These are phyloP conservation scores for Leccinum incarnatum DNA, from an alignment of 768 basidiomycete species.

Conservation along the genomic window DNA sequence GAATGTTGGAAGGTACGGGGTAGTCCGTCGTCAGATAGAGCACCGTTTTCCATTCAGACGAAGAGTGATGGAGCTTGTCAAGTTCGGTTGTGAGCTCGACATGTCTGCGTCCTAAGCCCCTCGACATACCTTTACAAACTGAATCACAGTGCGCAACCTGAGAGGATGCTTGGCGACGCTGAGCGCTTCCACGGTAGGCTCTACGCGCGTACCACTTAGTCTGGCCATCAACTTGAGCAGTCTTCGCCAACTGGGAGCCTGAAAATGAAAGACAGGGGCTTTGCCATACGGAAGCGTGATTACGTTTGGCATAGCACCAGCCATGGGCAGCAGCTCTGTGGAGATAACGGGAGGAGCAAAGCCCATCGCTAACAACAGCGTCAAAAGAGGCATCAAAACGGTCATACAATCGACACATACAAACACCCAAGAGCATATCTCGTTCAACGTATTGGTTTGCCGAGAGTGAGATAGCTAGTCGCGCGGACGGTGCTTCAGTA, in stretches of 20 bases:
- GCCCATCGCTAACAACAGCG: slow-evolving; percentile 53
- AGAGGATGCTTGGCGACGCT: slow-evolving; percentile 53
- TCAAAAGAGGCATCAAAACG: slow-evolving; percentile 5
- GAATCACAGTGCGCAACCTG: slow-evolving; percentile 69
- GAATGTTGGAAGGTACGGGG: slow-evolving; percentile 48
- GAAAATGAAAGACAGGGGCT: slow-evolving; percentile 66
- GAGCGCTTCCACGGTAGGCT: slow-evolving; percentile 68
- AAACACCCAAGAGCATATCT: slow-evolving; percentile 57
- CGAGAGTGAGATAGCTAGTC: slow-evolving; percentile 14
- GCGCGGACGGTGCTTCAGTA: slow-evolving; percentile 11
- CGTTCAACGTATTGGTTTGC: slow-evolving; percentile 52
- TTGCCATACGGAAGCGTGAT: slow-evolving; percentile 72
- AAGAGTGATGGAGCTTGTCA: slow-evolving; percentile 53
- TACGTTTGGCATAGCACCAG: slow-evolving; percentile 61
- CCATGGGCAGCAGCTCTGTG: slow-evolving; percentile 44
- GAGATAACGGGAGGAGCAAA: slow-evolving; percentile 60
- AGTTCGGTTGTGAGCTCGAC: slow-evolving; percentile 3
- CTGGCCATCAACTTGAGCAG: slow-evolving; percentile 73
- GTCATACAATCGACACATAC: slow-evolving; percentile 44
- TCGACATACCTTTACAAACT: slow-evolving; percentile 67
- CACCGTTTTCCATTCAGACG: slow-evolving; percentile 68
- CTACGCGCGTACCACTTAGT: slow-evolving; percentile 64
- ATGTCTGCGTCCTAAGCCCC: not conserved
- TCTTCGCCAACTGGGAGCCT: slow-evolving; percentile 72
- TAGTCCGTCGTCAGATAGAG: slow-evolving; percentile 78